Percentiles rank a stretch among this genome's conserved stretches.
Conservation (phyloP, 768 basidiomycete species). For the Termitomyces titanicus region DNA sequence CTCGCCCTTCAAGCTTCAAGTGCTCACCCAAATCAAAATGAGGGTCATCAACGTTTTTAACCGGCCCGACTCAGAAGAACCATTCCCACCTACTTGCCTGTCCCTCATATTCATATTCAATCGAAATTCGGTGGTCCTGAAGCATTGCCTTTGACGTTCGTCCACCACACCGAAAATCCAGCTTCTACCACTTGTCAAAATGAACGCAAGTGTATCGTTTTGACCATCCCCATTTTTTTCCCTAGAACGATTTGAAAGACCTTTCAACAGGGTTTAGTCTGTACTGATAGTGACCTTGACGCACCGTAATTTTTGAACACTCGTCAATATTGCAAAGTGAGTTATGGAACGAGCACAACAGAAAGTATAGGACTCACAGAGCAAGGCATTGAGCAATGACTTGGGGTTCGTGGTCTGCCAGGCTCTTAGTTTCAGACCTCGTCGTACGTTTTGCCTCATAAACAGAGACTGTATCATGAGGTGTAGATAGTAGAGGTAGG, state of each 20-base stretch:
- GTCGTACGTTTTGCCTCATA: not conserved
- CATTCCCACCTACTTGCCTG: too few species aligned
- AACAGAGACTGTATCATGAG: not conserved
- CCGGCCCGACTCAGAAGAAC: too few species aligned
- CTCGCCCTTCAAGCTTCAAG: not conserved
- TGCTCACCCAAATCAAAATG: not conserved
- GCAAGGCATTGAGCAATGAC: not conserved
- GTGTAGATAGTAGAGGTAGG: not conserved
- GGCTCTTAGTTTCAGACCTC: not conserved
- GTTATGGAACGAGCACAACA: not conserved
- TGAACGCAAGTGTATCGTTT: not conserved
- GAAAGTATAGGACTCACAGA: not conserved
- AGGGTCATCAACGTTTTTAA: not conserved
- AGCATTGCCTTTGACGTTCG: not conserved
- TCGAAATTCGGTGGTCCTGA: not conserved
- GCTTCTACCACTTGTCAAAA: not conserved
- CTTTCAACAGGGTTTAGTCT: not conserved
- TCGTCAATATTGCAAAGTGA: not conserved
- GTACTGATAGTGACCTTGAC: too few species aligned
- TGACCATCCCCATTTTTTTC: too few species aligned
- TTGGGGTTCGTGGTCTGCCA: not conserved
- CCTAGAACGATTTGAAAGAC: too few species aligned
- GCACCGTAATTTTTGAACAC: too few species aligned
- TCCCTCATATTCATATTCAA: not conserved
- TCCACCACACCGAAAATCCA: not conserved